These are phyloP conservation scores for Ascobolus immersus DNA, from an alignment of 495 filamentous ascomycete species.

Conservation along the genomic window DNA sequence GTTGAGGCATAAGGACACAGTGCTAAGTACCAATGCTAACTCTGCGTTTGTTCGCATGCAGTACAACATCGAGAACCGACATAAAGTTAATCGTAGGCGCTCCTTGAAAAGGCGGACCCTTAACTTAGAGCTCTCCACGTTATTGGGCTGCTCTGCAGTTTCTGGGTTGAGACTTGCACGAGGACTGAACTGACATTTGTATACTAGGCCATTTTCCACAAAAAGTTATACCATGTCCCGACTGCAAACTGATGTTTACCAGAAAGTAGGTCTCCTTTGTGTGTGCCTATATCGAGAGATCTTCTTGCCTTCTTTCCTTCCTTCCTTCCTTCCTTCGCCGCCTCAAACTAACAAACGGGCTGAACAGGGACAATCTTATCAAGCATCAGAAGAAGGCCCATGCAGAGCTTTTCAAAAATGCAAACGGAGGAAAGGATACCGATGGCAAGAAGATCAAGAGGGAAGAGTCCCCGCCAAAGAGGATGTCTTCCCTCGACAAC, in stretches of 20 bases:
- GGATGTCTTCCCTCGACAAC: not conserved
- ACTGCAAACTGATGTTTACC: conserved; percentile 14
- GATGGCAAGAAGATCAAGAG: too few relatives aligned
- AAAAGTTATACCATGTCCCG: conserved; percentile 12
- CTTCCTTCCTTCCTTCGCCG: too few relatives aligned
- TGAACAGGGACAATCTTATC: conserved; percentile 11
- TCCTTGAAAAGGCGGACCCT: too few relatives aligned
- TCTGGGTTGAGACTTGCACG: too few relatives aligned
- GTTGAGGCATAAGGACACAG: not conserved
- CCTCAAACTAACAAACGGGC: too few relatives aligned
- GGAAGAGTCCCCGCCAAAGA: too few relatives aligned
- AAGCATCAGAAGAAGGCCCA: conserved; percentile 15
- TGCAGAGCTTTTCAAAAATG: too few relatives aligned
- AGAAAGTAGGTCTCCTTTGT: conserved; percentile 6
- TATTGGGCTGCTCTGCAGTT: too few relatives aligned
- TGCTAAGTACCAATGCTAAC: not conserved
- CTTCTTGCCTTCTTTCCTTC: conserved; percentile 1
- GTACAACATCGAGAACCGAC: conserved; percentile 13
- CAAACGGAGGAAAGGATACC: too few relatives aligned
- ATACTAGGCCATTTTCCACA: conserved; percentile 3
- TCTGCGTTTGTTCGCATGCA: conserved; percentile 1
- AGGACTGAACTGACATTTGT: too few relatives aligned
- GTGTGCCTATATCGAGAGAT: not conserved
- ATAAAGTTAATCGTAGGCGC: conserved; percentile 12
- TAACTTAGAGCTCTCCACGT: too few relatives aligned